phyloP scores from a whole-genome alignment of 805 yeast genomes.

The Barnettozyma populi region DNA sequence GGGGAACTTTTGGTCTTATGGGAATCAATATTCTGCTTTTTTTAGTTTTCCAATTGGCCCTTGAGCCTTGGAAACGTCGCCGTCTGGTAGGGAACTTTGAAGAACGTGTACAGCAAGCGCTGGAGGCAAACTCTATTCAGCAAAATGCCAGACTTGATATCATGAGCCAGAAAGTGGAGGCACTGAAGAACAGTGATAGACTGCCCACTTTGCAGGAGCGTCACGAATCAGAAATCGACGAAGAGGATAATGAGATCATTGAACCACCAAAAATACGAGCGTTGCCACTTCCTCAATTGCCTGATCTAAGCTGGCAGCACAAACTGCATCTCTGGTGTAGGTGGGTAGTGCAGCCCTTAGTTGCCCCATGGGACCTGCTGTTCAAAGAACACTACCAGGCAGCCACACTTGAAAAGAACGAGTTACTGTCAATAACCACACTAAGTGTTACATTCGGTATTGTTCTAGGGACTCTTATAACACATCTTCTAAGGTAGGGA shows the following conservation, averaged over 20 bases:
- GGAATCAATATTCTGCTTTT: conserved; percentile 78
- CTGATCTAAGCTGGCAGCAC: not conserved
- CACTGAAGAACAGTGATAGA: conserved; percentile 17
- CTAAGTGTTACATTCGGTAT: not conserved
- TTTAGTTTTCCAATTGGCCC: conserved; percentile 72
- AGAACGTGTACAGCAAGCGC: conserved; percentile 57
- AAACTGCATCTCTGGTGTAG: not conserved
- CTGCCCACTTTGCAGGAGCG: conserved; percentile 16
- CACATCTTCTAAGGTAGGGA: not conserved
- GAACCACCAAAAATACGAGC: conserved; percentile 14
- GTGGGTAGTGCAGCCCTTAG: not conserved
- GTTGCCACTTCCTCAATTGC: conserved; percentile 13
- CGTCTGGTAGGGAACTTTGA: conserved; percentile 81
- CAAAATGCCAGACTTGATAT: conserved; percentile 27
- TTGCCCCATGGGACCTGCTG: not conserved
- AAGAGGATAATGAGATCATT: conserved; percentile 13
- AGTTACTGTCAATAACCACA: not conserved
- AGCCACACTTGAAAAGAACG: not conserved
- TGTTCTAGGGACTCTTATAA: not conserved
- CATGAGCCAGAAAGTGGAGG: conserved; percentile 24
- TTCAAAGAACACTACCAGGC: not conserved
- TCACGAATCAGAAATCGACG: conserved; percentile 17
- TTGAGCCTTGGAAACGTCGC: conserved; percentile 93
- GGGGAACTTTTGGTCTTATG: conserved; percentile 94
- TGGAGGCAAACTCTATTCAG: conserved; percentile 31